Evolutionary conservation across 2,329 filamentous ascomycete genomes (phyloP), one percentile per base, ranked within the genome.

Genomic region (Neospermospora avenae): DNA sequence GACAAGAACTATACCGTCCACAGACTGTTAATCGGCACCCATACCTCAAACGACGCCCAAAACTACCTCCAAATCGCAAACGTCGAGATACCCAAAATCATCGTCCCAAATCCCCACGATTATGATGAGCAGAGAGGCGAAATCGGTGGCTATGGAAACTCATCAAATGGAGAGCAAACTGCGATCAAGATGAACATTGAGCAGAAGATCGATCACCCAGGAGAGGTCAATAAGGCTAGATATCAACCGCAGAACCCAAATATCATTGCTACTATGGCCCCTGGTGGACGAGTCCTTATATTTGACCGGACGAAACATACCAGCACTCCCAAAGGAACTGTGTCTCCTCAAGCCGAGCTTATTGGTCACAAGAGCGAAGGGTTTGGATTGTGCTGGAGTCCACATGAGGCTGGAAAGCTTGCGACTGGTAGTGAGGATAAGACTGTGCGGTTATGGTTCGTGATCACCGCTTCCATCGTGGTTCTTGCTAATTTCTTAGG

Each of bases 241-340:
- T 98, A 98, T 73, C 93, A 97, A 76, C 95, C 95, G 13, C 93
- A 98, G 74, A 99, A 99, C 72, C 92, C 93, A 4, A 92, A 99
- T 71, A 87, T 99, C 60, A 96, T 99, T 69, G 95, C 95, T 3
- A 97, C 95, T 0, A 87, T 97, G 77, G 92, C 91, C 65, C 85
- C 91, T 7, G 90, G 97, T 73, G 90, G 91, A 64, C 88, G 86
- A 67, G 90, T 97, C 44, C 86, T 98, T 74, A 86, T 99, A 67
- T 99, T 96, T 77, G 95, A 99, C 77, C 88, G 93, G 67, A 96
- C 93, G 56, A 98, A 97, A 81, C 93, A 98, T 74, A 88, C 88
- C 52, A 85, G 88, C 58, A 80, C 87, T 64, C 92, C 93, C 7
- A 84, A 87, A 25, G 88, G 88, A 62, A 85, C 81, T 55, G 82